These are phyloP conservation scores for Usnea hakonensis DNA, from an alignment of 495 filamentous ascomycete genomes.

Conservation along the genomic window DNA sequence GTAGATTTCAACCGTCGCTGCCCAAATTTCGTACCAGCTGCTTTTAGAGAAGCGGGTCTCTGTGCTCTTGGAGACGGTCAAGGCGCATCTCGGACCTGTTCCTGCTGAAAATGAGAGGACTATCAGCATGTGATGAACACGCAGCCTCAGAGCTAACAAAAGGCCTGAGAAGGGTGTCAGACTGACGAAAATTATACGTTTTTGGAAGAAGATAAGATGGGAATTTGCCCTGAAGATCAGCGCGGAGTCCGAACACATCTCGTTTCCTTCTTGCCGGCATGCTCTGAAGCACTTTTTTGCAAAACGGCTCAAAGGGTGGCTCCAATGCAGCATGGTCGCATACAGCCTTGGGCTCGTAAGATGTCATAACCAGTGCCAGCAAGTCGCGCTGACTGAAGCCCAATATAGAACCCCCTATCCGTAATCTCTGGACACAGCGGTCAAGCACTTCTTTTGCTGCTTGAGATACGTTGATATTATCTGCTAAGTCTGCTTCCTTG, in stretches of 20 bases:
- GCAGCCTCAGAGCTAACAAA: no score
- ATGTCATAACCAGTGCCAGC: neutral
- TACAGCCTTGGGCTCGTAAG: neutral
- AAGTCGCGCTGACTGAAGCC: neutral
- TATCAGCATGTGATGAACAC: neutral
- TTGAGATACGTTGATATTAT: neutral
- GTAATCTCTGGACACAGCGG: neutral
- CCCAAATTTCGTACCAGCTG: neutral
- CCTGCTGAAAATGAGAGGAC: neutral
- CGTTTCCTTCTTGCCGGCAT: neutral
- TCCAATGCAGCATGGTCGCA: neutral
- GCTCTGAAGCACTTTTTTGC: neutral
- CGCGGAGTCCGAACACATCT: neutral
- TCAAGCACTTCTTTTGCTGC: neutral
- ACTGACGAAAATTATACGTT: neutral
- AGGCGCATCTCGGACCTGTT: neutral
- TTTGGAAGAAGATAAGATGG: neutral
- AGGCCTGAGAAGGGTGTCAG: no score
- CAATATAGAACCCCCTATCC: neutral
- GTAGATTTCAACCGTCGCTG: neutral
- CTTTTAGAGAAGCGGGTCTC: neutral
- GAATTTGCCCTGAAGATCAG: neutral
- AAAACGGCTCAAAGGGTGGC: neutral
- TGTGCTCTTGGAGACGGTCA: neutral
- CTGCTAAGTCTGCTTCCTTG: neutral